Conservation (phyloP, 2,329 filamentous ascomycete genomes). For the Colletotrichum euphorbiae region DNA sequence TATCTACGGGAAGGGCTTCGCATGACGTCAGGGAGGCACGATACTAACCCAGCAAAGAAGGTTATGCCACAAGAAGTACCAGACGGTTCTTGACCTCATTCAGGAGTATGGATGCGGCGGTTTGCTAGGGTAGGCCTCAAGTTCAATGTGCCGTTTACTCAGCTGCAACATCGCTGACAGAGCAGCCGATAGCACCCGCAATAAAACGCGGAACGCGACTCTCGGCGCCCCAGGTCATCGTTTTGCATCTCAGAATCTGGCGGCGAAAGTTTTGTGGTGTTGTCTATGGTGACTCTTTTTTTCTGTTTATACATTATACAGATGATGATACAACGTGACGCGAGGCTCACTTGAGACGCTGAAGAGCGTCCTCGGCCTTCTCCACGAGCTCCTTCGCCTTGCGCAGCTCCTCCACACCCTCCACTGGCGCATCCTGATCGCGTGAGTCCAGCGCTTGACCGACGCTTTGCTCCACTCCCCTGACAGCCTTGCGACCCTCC, state of each 20-base stretch:
- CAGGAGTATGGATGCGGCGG: background rate
- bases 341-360: conserved; percentile 56
- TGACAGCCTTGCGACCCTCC: conserved; percentile 72
- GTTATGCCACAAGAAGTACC: background rate
- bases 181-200: background rate
- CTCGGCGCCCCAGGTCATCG: background rate
- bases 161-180: conserved; percentile 20
- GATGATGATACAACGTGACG: conserved; percentile 33
- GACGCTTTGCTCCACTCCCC: conserved; percentile 66
- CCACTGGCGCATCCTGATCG: conserved; percentile 41
- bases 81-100: background rate
- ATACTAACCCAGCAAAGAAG: background rate
- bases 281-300: conserved; percentile 21
- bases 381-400: conserved; percentile 58
- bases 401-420: conserved; percentile 50
- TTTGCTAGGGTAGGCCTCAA: conserved; percentile 30
- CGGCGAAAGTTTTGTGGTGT: background rate
- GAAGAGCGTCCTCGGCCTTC: conserved; percentile 62
- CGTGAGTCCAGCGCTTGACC: conserved; percentile 56
- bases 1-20: background rate
- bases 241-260: background rate
- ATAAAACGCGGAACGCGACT: background rate
- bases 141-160: conserved; percentile 12
- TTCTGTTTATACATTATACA: conserved; percentile 38
- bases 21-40: conserved; percentile 19